phyloP scores from a whole-genome alignment of 2,329 filamentous ascomycete genomes.

The Furcasterigmium sp. region DNA sequence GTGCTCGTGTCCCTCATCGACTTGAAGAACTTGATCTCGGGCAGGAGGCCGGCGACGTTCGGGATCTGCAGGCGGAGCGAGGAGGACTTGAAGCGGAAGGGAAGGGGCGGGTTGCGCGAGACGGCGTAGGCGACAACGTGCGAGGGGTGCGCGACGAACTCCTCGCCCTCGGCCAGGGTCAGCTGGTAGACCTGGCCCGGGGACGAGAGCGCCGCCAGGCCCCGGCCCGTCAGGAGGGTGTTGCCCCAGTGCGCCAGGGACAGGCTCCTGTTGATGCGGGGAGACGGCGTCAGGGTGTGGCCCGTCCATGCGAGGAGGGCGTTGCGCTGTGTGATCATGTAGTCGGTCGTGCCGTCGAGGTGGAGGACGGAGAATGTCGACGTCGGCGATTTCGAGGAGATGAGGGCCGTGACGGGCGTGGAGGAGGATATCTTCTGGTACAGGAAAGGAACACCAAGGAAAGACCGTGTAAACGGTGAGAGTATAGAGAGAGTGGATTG shows the following conservation, averaged over 20 bases:
- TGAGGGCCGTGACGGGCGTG: constrained; percentile 79
- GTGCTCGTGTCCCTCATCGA: constrained; percentile 65
- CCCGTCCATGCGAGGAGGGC: constrained; percentile 96
- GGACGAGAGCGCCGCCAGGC: constrained; percentile 77
- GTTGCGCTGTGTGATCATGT: constrained; percentile 84
- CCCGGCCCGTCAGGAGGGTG: constrained; percentile 81
- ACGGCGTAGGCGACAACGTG: constrained; percentile 90
- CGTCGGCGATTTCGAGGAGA: constrained; percentile 79
- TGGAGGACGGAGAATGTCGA: constrained; percentile 85
- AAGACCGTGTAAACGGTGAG: constrained; percentile 73
- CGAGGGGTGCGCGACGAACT: constrained; percentile 85
- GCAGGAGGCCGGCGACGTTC: constrained; percentile 57
- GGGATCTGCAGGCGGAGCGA: constrained; percentile 77
- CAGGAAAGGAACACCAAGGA: constrained; percentile 85
- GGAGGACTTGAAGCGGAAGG: constrained; percentile 80
- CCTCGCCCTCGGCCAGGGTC: constrained; percentile 73
- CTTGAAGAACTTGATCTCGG: constrained; percentile 67
- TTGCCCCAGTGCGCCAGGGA: constrained; percentile 87
- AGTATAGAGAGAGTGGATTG: constrained; percentile 86
- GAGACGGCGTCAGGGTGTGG: constrained; percentile 71
- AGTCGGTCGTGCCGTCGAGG: constrained; percentile 90
- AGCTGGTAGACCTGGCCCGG: constrained; percentile 88
- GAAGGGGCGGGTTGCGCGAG: constrained; percentile 65
- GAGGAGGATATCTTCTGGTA: constrained; percentile 90
- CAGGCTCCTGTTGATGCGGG: constrained; percentile 69